These are phyloP conservation scores for Pestalotiopsis sp. DNA, from an alignment of 2,329 filamentous ascomycete species.

Conservation along the genomic window DNA sequence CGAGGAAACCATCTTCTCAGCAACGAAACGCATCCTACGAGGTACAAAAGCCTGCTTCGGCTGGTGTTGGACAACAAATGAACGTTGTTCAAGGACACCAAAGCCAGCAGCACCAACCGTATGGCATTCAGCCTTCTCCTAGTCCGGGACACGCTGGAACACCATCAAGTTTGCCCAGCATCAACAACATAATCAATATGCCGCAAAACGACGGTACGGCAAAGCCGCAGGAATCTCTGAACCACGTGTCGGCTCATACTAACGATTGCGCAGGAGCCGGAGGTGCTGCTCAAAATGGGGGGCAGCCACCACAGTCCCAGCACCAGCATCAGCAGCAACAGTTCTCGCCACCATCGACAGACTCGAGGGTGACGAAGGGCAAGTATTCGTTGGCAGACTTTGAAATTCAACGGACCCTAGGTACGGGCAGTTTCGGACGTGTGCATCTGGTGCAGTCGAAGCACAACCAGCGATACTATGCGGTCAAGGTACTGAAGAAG, in stretches of 20 bases:
- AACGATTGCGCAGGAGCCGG: constrained; percentile 23
- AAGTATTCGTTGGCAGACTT: constrained; percentile 97
- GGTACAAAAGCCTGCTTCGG: constrained; percentile 28
- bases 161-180: constrained; percentile 74
- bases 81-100: constrained; percentile 31
- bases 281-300: constrained; percentile 35
- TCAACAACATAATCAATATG: constrained; percentile 81
- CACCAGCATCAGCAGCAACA: constrained; percentile 32
- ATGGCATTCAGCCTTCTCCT: constrained; percentile 44
- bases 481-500: constrained; percentile 98
- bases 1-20: constrained; percentile 15
- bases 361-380: constrained; percentile 80
- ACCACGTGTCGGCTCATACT: constrained; percentile 20
- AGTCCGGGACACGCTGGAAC: constrained; percentile 30
- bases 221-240: constrained; percentile 17
- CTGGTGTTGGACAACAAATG: constrained; percentile 34
- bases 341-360: constrained; percentile 32
- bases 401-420: constrained; percentile 84
- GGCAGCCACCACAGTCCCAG: constrained; percentile 27
- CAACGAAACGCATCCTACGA: constrained; percentile 21
- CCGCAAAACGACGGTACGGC: constrained; percentile 47
- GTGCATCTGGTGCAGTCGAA: constrained; percentile 97
- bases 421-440: constrained; percentile 94
- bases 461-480: constrained; percentile 98
- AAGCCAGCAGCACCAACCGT: constrained; percentile 36